phyloP scores from a whole-genome alignment of 208 protist species.

The Acanthamoeba healyi region DNA sequence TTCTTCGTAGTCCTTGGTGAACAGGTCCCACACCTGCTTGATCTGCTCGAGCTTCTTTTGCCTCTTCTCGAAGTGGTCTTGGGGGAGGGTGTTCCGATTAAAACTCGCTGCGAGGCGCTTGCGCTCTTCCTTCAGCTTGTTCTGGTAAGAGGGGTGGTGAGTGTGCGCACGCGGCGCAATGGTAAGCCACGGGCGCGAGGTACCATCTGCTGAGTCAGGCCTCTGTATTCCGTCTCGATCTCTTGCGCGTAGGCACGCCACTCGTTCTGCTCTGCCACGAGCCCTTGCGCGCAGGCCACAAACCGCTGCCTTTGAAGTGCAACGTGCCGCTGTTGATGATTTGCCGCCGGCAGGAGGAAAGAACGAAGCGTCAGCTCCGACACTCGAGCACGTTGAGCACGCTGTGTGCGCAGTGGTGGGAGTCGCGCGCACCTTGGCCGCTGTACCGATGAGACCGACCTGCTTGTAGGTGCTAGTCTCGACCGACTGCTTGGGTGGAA shows the following conservation, averaged over 20 bases:
- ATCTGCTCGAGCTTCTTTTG: conserved; percentile 34
- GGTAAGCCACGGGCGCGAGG: not conserved
- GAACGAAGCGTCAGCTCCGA: not conserved
- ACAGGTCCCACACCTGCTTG: not conserved
- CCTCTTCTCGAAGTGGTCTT: not conserved
- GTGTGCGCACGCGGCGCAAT: too few relatives aligned
- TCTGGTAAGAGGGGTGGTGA: not conserved
- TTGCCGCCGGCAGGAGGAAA: not conserved
- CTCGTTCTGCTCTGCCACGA: not conserved
- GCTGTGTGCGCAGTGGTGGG: too few relatives aligned
- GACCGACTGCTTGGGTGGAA: not conserved
- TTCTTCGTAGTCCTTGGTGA: not conserved
- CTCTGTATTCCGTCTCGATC: conserved; percentile 21
- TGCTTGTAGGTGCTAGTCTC: conserved; percentile 4
- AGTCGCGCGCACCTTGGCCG: conserved; percentile 39
- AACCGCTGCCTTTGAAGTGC: conserved; percentile 19
- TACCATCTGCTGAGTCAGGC: conserved; percentile 26
- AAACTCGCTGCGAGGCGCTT: not conserved
- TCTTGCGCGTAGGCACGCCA: conserved; percentile 2
- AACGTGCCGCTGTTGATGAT: not conserved
- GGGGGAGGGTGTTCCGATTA: not conserved
- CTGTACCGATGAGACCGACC: not conserved
- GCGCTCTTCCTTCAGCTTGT: conserved; percentile 35
- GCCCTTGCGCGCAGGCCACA: not conserved
- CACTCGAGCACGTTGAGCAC: too few relatives aligned